Conservation (phyloP, 2,329 filamentous ascomycete species). For the Juglanconis oblonga region DNA sequence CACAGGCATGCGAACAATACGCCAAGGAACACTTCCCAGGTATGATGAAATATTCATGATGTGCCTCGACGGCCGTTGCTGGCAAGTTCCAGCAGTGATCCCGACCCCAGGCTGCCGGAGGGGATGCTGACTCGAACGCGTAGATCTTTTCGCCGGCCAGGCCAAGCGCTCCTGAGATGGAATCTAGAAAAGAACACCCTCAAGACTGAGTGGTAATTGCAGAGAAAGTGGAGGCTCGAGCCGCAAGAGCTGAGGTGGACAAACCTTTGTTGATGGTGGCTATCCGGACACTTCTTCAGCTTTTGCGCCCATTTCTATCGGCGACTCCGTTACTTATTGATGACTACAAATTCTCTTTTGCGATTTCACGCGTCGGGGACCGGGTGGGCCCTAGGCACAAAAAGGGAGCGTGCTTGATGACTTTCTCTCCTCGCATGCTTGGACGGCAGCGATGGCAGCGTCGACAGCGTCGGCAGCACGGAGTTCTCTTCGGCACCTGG, state of each 20-base stretch:
- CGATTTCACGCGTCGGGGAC: not conserved
- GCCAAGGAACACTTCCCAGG: conserved; percentile 89
- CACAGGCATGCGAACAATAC: conserved; percentile 81
- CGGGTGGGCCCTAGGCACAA: not conserved
- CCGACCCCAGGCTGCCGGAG: not conserved
- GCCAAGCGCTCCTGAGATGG: not conserved
- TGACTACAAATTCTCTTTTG: not conserved
- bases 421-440: not conserved
- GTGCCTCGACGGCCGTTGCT: not conserved
- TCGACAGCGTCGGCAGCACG: not conserved
- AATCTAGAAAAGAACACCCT: not conserved
- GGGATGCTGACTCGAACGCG: not conserved
- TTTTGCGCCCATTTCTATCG: not conserved
- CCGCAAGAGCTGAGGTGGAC: no score
- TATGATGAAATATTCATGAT: conserved; percentile 15
- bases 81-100: not conserved
- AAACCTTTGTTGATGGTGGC: not conserved
- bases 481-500: not conserved
- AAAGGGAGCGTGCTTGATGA: not conserved
- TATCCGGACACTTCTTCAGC: not conserved
- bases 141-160: conserved; percentile 35
- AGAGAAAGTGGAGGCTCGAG: not conserved
- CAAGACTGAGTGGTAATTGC: not conserved
- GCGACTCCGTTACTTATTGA: not conserved
- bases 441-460: not conserved